Evolutionary conservation across 2,329 filamentous ascomycete species (phyloP).

Genomic region (Epichloe gansuensis): DNA sequence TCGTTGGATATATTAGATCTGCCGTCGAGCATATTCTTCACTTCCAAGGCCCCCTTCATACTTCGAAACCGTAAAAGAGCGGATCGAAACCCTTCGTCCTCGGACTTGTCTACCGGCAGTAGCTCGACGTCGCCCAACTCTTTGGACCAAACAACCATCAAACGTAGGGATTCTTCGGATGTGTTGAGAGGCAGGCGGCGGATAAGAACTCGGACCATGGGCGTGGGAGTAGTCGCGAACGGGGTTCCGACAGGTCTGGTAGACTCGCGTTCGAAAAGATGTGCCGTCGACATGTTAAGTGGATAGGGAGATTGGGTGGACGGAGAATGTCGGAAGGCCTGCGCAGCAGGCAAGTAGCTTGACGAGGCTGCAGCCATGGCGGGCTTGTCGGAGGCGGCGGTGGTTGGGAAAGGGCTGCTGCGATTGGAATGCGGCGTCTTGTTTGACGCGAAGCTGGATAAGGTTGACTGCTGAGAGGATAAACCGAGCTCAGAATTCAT

Average conservation of each 20-base stretch:
- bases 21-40: slow-evolving; percentile 44
- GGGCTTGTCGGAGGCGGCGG: slow-evolving; percentile 15
- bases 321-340: slow-evolving; percentile 23
- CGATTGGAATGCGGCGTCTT: slow-evolving; percentile 16
- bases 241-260: slow-evolving; percentile 27
- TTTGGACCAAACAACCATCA: slow-evolving; percentile 47
- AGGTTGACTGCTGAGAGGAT: slow-evolving; percentile 11
- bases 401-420: slow-evolving; percentile 19
- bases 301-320: slow-evolving; percentile 22
- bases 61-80: slow-evolving; percentile 42
- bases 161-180: slow-evolving; percentile 37
- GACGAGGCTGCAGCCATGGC: slow-evolving; percentile 29
- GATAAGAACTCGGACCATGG: slow-evolving; percentile 33
- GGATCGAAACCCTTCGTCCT: slow-evolving; percentile 36
- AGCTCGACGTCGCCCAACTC: slow-evolving; percentile 40
- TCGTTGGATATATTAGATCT: slow-evolving; percentile 38
- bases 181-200: slow-evolving; percentile 41
- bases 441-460: slow-evolving; percentile 14
- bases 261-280: slow-evolving; percentile 27
- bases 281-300: slow-evolving; percentile 18
- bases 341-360: slow-evolving; percentile 27
- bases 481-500: slow-evolving; percentile 17
- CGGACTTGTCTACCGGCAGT: slow-evolving; percentile 33
- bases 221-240: slow-evolving; percentile 22
- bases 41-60: slow-evolving; percentile 39